Base-by-base conservation (phyloP, 2,329 filamentous ascomycete genomes). In the Coleophoma eucalyptorum region DNA sequence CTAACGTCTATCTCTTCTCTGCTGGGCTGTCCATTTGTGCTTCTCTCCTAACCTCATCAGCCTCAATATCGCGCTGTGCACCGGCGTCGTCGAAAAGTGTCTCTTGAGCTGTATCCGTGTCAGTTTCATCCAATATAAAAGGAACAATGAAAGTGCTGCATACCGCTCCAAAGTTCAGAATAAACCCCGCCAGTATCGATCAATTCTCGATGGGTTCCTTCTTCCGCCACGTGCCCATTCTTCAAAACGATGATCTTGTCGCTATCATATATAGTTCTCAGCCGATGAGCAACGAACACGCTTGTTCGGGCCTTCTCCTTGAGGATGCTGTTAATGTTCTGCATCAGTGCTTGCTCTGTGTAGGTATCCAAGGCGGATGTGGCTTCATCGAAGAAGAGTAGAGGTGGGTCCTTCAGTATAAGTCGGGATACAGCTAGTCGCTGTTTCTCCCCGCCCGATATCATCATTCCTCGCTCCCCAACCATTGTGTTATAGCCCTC, bases 401-500 rank as follows among this genome's bases (percentile, higher is more conserved):
- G 71, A 2, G 90, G 90, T 3, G 92, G 90, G 58, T 97, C 89
- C 68, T 97, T 97, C 51, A 97, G 77, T 1, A 97, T 79, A 37
- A 97, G 68, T 41, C 92, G 78, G 21, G 89, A 90, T 20, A 97
- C 83, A 0, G 93, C 93, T 11, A 97, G 74, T 3, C 92, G 83
- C 70, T 97, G 92, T 70, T 97, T 97, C 72, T 97, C 93, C 32
- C 92, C 92, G 2, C 90, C 92, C 1, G 89, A 95, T 42, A 97
- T 96, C 92, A 97, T 97, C 81, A 97, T 86, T 1, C 92, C 92
- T 43, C 93, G 81, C 73, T 97, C 93, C 48, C 93, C 93, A 21
- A 97, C 94, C 69, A 87, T 91, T 18, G 94, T 97, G 19, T 86
- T 72, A 67, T 97, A 96, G 15, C 90, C 90, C n/a, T 92, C 86